phyloP scores from a whole-genome alignment of 176 grass and related monocot species.

The Oropetium thomaeum region DNA sequence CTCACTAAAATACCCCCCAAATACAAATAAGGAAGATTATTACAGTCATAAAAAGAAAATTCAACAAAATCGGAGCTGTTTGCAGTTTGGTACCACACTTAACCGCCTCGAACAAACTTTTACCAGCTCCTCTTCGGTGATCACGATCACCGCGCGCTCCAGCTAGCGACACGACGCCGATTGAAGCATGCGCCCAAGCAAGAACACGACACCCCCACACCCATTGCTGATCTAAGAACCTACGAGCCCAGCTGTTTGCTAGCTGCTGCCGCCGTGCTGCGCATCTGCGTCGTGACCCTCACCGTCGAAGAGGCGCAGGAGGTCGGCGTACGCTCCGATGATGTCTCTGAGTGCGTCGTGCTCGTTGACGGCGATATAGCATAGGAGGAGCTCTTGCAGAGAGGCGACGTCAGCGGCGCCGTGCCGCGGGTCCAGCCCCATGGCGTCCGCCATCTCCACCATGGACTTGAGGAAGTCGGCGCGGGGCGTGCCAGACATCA shows the following conservation, averaged over 20 bases:
- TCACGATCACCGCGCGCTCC: background rate
- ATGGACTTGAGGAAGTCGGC: slow-evolving; percentile 75
- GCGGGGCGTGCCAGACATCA: slow-evolving; percentile 57
- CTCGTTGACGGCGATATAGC: slow-evolving; percentile 81
- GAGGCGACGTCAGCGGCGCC: slow-evolving; percentile 42
- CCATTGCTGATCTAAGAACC: background rate
- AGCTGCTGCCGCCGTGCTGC: background rate
- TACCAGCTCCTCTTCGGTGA: background rate
- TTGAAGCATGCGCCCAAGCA: background rate
- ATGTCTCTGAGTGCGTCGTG: slow-evolving; percentile 64
- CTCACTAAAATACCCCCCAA: no score
- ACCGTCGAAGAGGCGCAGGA: slow-evolving; percentile 37
- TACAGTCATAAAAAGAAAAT: no score
- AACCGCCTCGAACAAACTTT: background rate
- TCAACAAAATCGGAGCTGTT: background rate
- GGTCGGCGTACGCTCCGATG: slow-evolving; percentile 72
- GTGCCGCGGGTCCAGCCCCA: slow-evolving; percentile 48
- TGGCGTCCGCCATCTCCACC: slow-evolving; percentile 76
- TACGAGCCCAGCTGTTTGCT: background rate
- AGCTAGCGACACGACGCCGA: background rate
- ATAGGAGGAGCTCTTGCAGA: slow-evolving; percentile 76
- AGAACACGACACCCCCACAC: background rate
- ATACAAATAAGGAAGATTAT: no score
- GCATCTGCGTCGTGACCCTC: background rate
- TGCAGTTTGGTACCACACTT: background rate